These are phyloP conservation scores for Eucalyptus regnans DNA, from an alignment of 345 rosid genomes.

Conservation along the genomic window DNA sequence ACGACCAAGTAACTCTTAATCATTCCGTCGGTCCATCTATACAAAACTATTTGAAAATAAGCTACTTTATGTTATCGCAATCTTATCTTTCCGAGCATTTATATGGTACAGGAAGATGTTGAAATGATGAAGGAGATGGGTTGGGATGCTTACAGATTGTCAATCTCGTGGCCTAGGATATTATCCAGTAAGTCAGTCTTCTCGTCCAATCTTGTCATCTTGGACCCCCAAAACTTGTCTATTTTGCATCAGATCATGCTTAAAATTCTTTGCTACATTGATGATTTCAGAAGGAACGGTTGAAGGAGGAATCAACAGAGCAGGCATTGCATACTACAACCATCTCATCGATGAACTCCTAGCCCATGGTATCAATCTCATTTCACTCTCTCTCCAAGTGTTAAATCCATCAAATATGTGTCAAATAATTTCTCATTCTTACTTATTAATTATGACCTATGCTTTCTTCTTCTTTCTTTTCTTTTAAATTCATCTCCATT, in stretches of 20 bases:
- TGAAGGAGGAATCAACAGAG: neutral
- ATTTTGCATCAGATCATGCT: neutral
- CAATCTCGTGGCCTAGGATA: slow-evolving; percentile 43
- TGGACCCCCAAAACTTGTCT: neutral
- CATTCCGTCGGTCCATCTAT: neutral
- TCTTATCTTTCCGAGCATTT: neutral
- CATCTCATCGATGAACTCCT: slow-evolving; percentile 10
- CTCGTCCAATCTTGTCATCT: neutral
- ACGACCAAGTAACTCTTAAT: neutral
- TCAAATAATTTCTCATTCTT: neutral
- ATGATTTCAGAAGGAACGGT: slow-evolving; percentile 17
- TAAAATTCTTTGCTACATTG: slow-evolving; percentile 2
- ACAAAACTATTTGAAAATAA: neutral
- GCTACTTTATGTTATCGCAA: too few species aligned
- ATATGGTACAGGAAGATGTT: slow-evolving; percentile 21
- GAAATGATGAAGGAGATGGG: slow-evolving; percentile 22
- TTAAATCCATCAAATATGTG: neutral
- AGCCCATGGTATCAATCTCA: neutral
- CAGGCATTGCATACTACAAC: slow-evolving; percentile 12
- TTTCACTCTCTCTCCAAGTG: neutral
- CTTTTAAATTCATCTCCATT: neutral
- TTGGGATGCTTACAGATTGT: slow-evolving; percentile 30
- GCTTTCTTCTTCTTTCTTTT: neutral
- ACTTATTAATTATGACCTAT: neutral
- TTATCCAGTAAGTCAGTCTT: slow-evolving; percentile 17